Conservation (phyloP, 345 rosid genomes). For the Syzygium aqueum region DNA sequence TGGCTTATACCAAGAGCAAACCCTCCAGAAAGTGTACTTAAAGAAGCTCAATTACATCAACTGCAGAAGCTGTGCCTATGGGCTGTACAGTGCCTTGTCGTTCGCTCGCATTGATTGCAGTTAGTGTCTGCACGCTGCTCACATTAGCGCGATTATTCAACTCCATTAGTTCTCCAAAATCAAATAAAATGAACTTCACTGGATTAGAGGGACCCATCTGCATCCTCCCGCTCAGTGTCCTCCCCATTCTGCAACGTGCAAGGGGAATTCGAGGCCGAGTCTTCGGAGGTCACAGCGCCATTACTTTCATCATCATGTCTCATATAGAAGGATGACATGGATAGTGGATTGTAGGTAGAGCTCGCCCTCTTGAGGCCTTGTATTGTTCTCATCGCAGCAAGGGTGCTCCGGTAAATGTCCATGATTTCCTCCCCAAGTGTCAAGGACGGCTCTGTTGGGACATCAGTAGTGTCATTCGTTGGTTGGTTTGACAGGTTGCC, state of each 20-base stretch:
- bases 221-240: conserved; percentile 41
- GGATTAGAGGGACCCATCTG: neutral
- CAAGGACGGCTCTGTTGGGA: conserved; percentile 28
- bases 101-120: neutral
- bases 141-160: neutral
- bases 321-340: conserved; percentile 49
- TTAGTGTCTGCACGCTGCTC: neutral
- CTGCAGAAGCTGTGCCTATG: neutral
- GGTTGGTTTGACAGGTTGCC: conserved; percentile 9
- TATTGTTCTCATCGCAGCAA: conserved; percentile 92
- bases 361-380: conserved; percentile 80
- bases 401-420: conserved; percentile 76
- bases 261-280: conserved; percentile 51
- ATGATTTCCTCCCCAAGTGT: conserved; percentile 51
- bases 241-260: conserved; percentile 18
- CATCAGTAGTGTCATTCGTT: conserved; percentile 12
- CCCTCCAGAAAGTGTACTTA: neutral
- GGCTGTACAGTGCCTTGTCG: neutral
- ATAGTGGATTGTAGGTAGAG: conserved; percentile 77
- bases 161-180: conserved; percentile 11
- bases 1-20: neutral
- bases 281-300: conserved; percentile 63
- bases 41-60: neutral
- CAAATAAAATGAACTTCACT: conserved; percentile 45
- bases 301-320: conserved; percentile 46